Evolutionary conservation across 345 rosid genomes (phyloP).

Genomic region (Aethionema arabicum): DNA sequence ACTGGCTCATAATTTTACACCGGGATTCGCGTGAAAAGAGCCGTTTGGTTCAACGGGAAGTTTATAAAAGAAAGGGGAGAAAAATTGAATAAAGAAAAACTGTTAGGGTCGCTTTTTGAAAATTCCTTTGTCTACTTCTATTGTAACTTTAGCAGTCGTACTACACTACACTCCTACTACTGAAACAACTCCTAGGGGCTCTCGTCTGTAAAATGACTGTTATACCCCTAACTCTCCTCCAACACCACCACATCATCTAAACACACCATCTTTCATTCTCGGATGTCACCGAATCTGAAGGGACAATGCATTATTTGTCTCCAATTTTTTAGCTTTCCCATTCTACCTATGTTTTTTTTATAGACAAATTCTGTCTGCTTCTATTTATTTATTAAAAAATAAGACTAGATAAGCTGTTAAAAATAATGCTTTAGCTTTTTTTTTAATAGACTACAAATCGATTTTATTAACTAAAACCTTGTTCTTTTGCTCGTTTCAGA

Average conservation of each 20-base stretch:
- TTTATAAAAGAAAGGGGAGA: conserved; percentile 20
- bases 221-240: conserved; percentile 22
- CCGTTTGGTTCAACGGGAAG: conserved; percentile 73
- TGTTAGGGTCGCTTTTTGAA: conserved; percentile 20
- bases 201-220: conserved; percentile 33
- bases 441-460: too few species aligned
- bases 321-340: conserved; percentile 4
- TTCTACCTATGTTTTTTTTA: background rate
- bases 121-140: conserved; percentile 9
- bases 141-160: conserved; percentile 36
- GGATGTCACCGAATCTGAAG: conserved; percentile 16
- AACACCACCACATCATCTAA: conserved; percentile 6
- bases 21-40: conserved; percentile 23
- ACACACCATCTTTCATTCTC: conserved; percentile 11
- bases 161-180: conserved; percentile 14
- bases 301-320: conserved; percentile 18
- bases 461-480: too few species aligned
- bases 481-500: too few species aligned
- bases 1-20: conserved; percentile 60
- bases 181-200: conserved; percentile 24
- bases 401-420: background rate
- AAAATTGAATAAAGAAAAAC: conserved; percentile 31
- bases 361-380: background rate
- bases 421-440: too few species aligned
- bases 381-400: background rate